Evolutionary conservation across 164 flowering plant species (phyloP), one percentile per base, ranked within the genome.

Genomic region (Warburgia ugandensis): DNA sequence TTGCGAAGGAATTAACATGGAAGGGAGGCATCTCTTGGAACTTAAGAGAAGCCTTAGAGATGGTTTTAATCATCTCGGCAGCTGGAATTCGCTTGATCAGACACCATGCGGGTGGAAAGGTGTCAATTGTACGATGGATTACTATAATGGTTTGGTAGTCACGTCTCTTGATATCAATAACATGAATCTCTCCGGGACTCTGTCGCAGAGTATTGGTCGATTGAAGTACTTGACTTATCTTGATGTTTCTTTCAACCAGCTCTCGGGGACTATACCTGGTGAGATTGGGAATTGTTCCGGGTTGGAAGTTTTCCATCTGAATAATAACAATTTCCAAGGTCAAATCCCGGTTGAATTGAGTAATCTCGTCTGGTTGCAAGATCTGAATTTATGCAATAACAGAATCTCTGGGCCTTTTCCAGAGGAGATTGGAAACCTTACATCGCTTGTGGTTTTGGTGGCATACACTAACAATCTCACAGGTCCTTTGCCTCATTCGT

Each of bases 241-340:
- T 14, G 62, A 82, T 64, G 55, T 92, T 38, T 71, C 95, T 26
- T 32, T 29, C 54, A 91, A 91, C 48, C 32, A 29, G 16, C 55
- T 91, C 1, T 45, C 50, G 0, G 94, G 90, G n/a, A 67, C 32
- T 10, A 84, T 91, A 42, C 92, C 97, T 0, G 67, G 46, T 60
- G 90, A 85, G 71, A 80, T 91, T 37, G 91, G 83, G n/a, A 79
- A 80, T 29, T 90, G 91, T 52, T 69, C 75, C 5, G 58, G 21
- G 38, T 52, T 90, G 69, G 69, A 69, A 27, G 4, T 13, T 33
- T 81, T 90, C 43, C 28, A 33, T 51, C 60, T 86, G 66, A 73
- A 84, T 55, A 61, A 81, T 44, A 80, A 80, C 57, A 46, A 58
- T 25, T 62, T 80, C 25, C 52, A 46, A 12, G 80, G 83, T 9